Evolutionary conservation across 2,329 filamentous ascomycete species (phyloP).

Genomic region (Tolypocladium paradoxum): DNA sequence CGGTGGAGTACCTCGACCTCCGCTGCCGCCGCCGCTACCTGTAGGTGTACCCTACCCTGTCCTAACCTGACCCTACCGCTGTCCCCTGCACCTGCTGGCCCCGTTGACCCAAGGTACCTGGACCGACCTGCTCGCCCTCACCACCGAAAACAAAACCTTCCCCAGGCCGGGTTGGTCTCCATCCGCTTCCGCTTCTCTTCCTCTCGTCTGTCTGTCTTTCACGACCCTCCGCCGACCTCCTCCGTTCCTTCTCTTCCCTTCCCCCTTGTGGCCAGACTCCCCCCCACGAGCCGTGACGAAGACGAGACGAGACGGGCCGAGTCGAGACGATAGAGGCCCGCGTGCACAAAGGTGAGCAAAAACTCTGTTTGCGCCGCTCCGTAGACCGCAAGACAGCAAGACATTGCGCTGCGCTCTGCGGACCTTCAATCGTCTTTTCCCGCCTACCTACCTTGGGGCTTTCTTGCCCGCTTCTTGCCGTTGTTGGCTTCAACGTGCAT

Average conservation of each 20-base stretch:
- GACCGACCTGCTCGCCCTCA: constrained; percentile 15
- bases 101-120: constrained; percentile 7
- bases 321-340: background rate
- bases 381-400: background rate
- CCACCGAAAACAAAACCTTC: constrained; percentile 22
- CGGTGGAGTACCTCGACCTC: background rate
- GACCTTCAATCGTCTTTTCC: no score
- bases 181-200: constrained; percentile 7
- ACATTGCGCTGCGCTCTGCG: background rate
- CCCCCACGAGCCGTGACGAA: background rate
- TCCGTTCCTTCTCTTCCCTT: constrained; percentile 13
- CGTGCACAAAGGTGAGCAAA: constrained; percentile 6
- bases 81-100: constrained; percentile 18
- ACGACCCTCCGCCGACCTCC: constrained; percentile 23
- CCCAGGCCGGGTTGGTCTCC: constrained; percentile 11
- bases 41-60: background rate
- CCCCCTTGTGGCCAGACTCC: constrained; percentile 13
- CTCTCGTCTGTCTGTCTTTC: constrained; percentile 10
- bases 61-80: constrained; percentile 14
- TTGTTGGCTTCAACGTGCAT: background rate
- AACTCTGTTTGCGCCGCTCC: constrained; percentile 8
- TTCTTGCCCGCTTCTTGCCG: background rate
- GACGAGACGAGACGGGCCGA: constrained; percentile 4
- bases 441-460: background rate
- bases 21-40: background rate